Conservation (phyloP, 208 protist genomes). For the Wallacemonas collosoma region DNA sequence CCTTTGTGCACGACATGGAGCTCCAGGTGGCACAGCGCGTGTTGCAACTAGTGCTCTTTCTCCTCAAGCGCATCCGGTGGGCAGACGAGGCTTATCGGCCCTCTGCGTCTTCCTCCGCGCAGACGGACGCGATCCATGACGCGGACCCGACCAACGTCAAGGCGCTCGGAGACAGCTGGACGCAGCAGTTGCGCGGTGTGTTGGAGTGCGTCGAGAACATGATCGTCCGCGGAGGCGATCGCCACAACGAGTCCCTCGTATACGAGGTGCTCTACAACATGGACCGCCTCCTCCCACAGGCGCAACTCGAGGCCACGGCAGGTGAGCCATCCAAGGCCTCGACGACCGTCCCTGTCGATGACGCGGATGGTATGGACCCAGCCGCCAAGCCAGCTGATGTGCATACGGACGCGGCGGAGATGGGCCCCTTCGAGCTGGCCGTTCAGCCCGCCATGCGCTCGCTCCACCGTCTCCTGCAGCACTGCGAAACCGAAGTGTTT, state of each 20-base stretch:
- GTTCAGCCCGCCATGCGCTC: not conserved
- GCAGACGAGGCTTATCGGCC: constrained; percentile 17
- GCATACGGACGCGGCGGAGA: constrained; percentile 9
- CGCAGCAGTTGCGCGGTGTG: constrained; percentile 55
- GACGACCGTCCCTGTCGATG: not conserved
- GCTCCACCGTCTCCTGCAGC: not conserved
- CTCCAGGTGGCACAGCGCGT: constrained; percentile 66
- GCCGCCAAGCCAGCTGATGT: constrained; percentile 8
- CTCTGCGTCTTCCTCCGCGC: constrained; percentile 14
- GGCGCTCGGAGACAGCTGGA: constrained; percentile 46
- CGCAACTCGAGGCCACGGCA: no score
- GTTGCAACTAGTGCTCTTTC: constrained; percentile 38
- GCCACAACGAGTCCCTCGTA: constrained; percentile 66
- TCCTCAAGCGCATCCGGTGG: constrained; percentile 54
- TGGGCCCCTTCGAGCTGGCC: constrained; percentile 23
- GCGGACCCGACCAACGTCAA: constrained; percentile 13
- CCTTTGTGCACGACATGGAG: constrained; percentile 75
- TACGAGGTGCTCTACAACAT: constrained; percentile 82
- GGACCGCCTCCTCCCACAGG: constrained; percentile 25
- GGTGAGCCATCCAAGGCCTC: not conserved
- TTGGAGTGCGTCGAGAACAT: constrained; percentile 57
- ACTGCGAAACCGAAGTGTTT: constrained; percentile 7
- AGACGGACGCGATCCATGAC: constrained; percentile 4
- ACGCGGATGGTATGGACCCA: not conserved
- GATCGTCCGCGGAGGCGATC: constrained; percentile 50